These are phyloP conservation scores for Salix brachista DNA, from an alignment of 345 rosid species.

Conservation along the genomic window DNA sequence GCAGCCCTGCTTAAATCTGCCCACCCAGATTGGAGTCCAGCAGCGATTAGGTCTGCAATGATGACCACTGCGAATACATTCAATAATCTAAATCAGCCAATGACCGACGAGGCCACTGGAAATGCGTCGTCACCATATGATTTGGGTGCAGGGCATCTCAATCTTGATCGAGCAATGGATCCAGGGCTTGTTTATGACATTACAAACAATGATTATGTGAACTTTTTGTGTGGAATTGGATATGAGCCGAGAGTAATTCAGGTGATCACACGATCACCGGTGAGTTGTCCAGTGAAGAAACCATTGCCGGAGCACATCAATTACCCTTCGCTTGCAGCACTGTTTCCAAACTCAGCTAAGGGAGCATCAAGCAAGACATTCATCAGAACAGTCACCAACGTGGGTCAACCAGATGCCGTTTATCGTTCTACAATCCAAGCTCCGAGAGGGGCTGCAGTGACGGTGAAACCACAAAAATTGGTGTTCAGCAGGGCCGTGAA, in stretches of 20 bases:
- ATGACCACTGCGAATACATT: slow-evolving; percentile 68
- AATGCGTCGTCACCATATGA: slow-evolving; percentile 58
- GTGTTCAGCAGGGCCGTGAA: slow-evolving; percentile 43
- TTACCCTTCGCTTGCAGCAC: slow-evolving; percentile 75
- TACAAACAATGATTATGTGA: slow-evolving; percentile 54
- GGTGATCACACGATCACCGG: slow-evolving; percentile 59
- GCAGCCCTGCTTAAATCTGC: slow-evolving; percentile 84
- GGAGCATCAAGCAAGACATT: slow-evolving; percentile 41
- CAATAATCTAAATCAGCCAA: slow-evolving; percentile 53
- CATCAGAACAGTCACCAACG: slow-evolving; percentile 65
- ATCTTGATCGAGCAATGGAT: slow-evolving; percentile 70
- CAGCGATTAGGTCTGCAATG: slow-evolving; percentile 70
- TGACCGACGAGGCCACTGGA: slow-evolving; percentile 76
- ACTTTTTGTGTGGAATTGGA: slow-evolving; percentile 62
- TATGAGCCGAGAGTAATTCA: slow-evolving; percentile 62
- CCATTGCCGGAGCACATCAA: slow-evolving; percentile 65
- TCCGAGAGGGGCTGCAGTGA: slow-evolving; percentile 56
- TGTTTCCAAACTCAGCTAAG: slow-evolving; percentile 42
- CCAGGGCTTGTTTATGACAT: slow-evolving; percentile 75
- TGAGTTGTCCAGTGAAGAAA: slow-evolving; percentile 49
- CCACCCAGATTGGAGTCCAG: slow-evolving; percentile 74
- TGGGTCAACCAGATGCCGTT: slow-evolving; percentile 42
- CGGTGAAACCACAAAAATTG: slow-evolving; percentile 53
- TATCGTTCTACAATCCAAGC: slow-evolving; percentile 45
- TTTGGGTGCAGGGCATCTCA: slow-evolving; percentile 64